Evolutionary conservation across 192 early-diverging fungal genomes (phyloP).

Genomic region (Backusella macrospora): DNA sequence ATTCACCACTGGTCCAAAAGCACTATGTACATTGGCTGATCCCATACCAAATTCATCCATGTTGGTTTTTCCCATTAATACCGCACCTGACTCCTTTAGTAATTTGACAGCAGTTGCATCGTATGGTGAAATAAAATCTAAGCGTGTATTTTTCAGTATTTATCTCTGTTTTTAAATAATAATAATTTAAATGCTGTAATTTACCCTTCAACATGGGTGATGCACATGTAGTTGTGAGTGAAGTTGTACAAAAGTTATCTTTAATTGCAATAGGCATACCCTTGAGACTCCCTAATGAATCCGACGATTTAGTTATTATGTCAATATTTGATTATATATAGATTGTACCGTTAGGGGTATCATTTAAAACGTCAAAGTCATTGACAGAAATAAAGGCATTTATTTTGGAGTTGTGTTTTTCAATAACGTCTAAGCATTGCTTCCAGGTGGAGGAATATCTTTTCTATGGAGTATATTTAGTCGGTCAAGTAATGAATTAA

Average conservation of each 20-base stretch:
- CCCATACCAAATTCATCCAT: slow-evolving; percentile 99
- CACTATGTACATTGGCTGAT: slow-evolving; percentile 51
- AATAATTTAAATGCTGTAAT: not conserved
- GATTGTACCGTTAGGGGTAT: not conserved
- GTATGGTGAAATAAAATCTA: slow-evolving; percentile 69
- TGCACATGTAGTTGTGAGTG: slow-evolving; percentile 72
- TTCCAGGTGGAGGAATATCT: slow-evolving; percentile 3
- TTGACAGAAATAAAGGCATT: slow-evolving; percentile 51
- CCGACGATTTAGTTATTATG: not conserved
- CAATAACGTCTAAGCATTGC: slow-evolving; percentile 35
- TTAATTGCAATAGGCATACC: slow-evolving; percentile 78
- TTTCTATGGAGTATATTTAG: not conserved
- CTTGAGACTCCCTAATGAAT: slow-evolving; percentile 47
- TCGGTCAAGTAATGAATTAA: not conserved
- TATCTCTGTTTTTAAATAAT: not conserved
- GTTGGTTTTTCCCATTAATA: slow-evolving; percentile 81
- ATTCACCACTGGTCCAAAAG: slow-evolving; percentile 46
- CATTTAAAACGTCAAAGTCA: not conserved
- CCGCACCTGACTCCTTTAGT: slow-evolving; percentile 62
- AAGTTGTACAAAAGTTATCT: slow-evolving; percentile 73
- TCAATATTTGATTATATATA: not conserved
- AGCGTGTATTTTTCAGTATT: not conserved
- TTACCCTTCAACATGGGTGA: slow-evolving; percentile 70
- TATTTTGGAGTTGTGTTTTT: slow-evolving; percentile 40
- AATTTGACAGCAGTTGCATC: slow-evolving; percentile 73